Conservation (phyloP, 768 basidiomycete species). For the Suillus subaureus region DNA sequence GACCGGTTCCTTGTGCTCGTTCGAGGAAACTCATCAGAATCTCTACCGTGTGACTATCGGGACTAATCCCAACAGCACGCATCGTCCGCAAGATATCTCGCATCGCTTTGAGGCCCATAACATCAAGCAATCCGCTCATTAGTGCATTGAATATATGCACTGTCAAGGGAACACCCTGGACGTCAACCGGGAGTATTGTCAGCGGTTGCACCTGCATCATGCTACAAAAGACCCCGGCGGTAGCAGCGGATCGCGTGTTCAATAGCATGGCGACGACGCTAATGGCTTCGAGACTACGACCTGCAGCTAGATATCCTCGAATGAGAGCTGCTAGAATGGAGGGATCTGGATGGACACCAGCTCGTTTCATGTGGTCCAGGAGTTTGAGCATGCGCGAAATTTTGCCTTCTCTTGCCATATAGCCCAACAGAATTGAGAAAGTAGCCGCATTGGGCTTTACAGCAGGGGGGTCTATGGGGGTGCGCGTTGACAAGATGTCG, state of each 20-base stretch:
- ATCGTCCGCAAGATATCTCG: slow-evolving; percentile 55
- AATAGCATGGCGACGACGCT: slow-evolving; percentile 53
- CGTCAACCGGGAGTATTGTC: slow-evolving; percentile 23
- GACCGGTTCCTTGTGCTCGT: slow-evolving; percentile 42
- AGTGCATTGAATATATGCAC: slow-evolving; percentile 63
- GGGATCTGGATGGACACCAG: slow-evolving; percentile 47
- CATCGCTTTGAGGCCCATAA: slow-evolving; percentile 52
- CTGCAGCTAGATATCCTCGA: slow-evolving; percentile 52
- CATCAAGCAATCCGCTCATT: slow-evolving; percentile 49
- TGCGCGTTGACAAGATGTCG: slow-evolving; percentile 1
- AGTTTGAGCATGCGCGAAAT: slow-evolving; percentile 48
- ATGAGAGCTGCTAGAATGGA: slow-evolving; percentile 56
- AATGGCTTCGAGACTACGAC: slow-evolving; percentile 52
- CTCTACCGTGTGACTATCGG: slow-evolving; percentile 56
- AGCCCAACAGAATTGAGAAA: slow-evolving; percentile 63
- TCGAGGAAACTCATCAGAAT: slow-evolving; percentile 57
- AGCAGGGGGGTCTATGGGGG: slow-evolving; percentile 11
- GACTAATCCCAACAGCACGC: slow-evolving; percentile 49
- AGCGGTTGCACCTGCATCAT: slow-evolving; percentile 21
- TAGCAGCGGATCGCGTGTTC: slow-evolving; percentile 24
- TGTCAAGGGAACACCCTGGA: slow-evolving; percentile 37
- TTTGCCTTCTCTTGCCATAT: slow-evolving; percentile 47
- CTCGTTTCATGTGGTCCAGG: slow-evolving; percentile 47
- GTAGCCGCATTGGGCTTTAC: slow-evolving; percentile 57
- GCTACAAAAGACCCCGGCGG: slow-evolving; percentile 11